Conservation (phyloP, 225 moss, liverwort and hornwort species). For the Asterella californica region DNA sequence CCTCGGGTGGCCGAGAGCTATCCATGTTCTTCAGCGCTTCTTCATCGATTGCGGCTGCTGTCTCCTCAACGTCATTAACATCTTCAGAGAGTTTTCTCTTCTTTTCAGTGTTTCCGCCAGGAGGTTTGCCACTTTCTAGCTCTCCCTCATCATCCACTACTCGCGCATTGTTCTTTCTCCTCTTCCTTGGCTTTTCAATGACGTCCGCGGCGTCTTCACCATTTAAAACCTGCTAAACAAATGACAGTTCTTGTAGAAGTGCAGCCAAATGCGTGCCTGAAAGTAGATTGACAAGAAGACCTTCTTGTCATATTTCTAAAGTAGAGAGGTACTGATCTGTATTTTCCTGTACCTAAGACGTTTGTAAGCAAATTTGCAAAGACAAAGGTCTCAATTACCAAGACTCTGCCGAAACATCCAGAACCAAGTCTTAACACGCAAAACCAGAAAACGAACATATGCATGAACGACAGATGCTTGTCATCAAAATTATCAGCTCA, state of each 20-base stretch:
- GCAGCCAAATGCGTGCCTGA: constrained; percentile 15
- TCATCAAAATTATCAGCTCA: too few species aligned
- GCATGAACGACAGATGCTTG: too few species aligned
- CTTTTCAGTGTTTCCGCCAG: constrained; percentile 3
- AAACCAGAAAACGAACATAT: too few species aligned
- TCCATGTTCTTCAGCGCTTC: neutral
- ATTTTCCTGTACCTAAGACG: neutral
- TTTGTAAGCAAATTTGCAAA: neutral
- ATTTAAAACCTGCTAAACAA: constrained; percentile 36
- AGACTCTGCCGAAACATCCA: neutral
- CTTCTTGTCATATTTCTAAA: constrained; percentile 8
- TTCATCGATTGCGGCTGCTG: neutral
- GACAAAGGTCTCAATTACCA: neutral
- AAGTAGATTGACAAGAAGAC: constrained; percentile 5
- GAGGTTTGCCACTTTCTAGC: constrained; percentile 9
- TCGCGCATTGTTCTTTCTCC: constrained; percentile 30
- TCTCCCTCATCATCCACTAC: constrained; percentile 40
- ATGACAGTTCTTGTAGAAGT: constrained; percentile 6
- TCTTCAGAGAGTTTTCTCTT: constrained; percentile 11
- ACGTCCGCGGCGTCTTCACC: constrained; percentile 8
- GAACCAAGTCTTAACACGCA: neutral
- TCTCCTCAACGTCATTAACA: constrained; percentile 1
- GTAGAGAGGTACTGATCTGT: neutral
- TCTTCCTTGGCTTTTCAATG: constrained; percentile 27
- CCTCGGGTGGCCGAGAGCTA: neutral